Evolutionary conservation across 108 stramenopile genomes (phyloP), one percentile per base, ranked within the genome.

Genomic region (Cyclotella baltica): DNA sequence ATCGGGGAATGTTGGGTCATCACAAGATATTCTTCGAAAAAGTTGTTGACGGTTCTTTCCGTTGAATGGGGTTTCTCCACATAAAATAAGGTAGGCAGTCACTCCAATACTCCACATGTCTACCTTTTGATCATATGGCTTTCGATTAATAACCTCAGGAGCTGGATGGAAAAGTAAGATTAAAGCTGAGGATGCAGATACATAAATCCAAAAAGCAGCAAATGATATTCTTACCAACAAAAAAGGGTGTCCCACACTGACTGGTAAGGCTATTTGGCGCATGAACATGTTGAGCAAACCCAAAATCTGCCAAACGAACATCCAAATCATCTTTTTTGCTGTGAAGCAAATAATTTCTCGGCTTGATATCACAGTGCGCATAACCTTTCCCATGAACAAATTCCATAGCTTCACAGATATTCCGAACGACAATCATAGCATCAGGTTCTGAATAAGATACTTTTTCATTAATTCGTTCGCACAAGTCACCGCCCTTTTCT

Each of bases 221-320:
- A 51, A 1, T 27, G 23, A 9, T 16, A 25, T 11, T 51, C 78
- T 80, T 51, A 80, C 78, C 80, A 43, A 99, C 97, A 77, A 98
- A 98, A 61, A 97, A 97, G 5, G 97, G 97, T 46, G 97, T 97
- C 11, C 97, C 97, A 70, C 96, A 98, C 72, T 96, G 95, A 71
- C 92, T 96, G 22, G 88, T 88, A 30, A 96, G 71, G 38, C 89
- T 87, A 62, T 93, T 92, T 64, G 90, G 86, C 16, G 81, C 88
- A 55, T 92, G 86, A 33, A 94, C 92, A 36, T 90, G 83, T 47
- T 93, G 93, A 0, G 97, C 96, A 77, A 98, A 96, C 2, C 97
- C 97, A 72, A 98, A 98, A 87, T 98, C 97, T 25, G 96, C 96
- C 65, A 98, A 65, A 58, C 95, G 90, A 70, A 98, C 90, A 78